A percentile compares a stretch with the other conserved stretches of the same genome.
These are phyloP conservation scores for Simplicillium aogashimaense DNA, from an alignment of 2,329 filamentous ascomycete genomes.

Conservation along the genomic window DNA sequence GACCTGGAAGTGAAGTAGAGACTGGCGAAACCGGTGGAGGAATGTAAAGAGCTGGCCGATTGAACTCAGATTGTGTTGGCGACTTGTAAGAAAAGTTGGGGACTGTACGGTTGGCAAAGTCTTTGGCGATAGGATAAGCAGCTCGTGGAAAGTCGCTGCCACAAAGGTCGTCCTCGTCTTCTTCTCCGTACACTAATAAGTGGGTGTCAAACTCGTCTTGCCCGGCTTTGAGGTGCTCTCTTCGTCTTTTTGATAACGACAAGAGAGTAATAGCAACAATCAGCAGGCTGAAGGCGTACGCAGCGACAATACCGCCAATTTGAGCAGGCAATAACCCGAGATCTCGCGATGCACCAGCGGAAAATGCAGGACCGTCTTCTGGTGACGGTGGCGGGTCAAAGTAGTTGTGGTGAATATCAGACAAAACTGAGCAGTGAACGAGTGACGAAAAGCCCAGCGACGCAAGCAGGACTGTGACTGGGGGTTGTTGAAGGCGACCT, in stretches of 20 bases:
- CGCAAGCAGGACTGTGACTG: conserved; percentile 11
- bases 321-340: conserved; percentile 63
- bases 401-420: conserved; percentile 8
- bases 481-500: conserved; percentile 11
- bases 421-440: conserved; percentile 16
- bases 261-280: conserved; percentile 61
- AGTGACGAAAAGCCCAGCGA: conserved; percentile 15
- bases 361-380: conserved; percentile 50
- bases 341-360: conserved; percentile 49
- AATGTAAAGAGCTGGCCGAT: conserved; percentile 11
- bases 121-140: conserved; percentile 10
- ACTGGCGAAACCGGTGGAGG: conserved; percentile 26
- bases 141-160: conserved; percentile 12
- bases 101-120: conserved; percentile 18
- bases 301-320: conserved; percentile 72
- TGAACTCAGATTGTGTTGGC: conserved; percentile 25
- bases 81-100: conserved; percentile 43
- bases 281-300: conserved; percentile 70
- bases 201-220: conserved; percentile 27
- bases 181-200: conserved; percentile 23
- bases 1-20: conserved; percentile 42
- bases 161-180: conserved; percentile 12
- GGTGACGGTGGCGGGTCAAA: conserved; percentile 42
- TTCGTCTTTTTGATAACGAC: conserved; percentile 45
- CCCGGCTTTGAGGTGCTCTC: conserved; percentile 39